phyloP scores from a whole-genome alignment of 352 stramenopile species.

The Thalassiosira hispida region DNA sequence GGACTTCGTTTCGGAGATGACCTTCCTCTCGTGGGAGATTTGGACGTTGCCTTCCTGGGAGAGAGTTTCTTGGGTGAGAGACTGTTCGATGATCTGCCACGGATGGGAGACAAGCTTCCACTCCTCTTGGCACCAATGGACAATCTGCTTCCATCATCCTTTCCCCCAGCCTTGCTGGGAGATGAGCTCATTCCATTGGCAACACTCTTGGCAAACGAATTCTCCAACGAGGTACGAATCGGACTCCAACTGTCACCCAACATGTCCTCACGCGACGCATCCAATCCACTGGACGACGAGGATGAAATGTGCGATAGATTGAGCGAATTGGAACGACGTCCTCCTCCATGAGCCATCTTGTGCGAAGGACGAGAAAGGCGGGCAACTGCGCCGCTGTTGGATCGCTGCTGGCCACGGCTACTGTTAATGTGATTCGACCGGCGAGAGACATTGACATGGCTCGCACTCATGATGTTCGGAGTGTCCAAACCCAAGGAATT shows the following conservation, averaged over 20 bases:
- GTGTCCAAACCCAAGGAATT: conserved; percentile 27
- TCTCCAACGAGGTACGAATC: conserved; percentile 53
- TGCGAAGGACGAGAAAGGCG: conserved; percentile 12
- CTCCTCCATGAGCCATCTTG: background rate
- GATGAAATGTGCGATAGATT: conserved; percentile 60
- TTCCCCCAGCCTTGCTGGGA: background rate
- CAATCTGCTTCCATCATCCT: background rate
- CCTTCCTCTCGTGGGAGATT: conserved; percentile 13
- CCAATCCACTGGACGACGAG: conserved; percentile 36
- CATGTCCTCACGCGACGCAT: conserved; percentile 5
- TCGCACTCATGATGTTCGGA: conserved; percentile 17
- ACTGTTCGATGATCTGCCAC: conserved; percentile 16
- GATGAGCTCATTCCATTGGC: background rate
- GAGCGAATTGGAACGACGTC: conserved; percentile 22
- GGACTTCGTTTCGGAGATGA: conserved; percentile 28
- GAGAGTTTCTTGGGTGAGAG: conserved; percentile 25
- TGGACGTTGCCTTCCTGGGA: background rate
- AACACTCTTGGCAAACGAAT: conserved; percentile 41
- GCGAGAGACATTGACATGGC: conserved; percentile 38
- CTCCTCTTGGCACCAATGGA: conserved; percentile 19
- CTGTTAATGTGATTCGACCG: conserved; percentile 34
- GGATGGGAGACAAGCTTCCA: conserved; percentile 28
- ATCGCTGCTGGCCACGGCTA: conserved; percentile 12
- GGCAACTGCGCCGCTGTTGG: background rate
- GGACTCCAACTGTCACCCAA: conserved; percentile 52